phyloP scores from a whole-genome alignment of 345 rosid genomes.

The Arabis hirsuta region DNA sequence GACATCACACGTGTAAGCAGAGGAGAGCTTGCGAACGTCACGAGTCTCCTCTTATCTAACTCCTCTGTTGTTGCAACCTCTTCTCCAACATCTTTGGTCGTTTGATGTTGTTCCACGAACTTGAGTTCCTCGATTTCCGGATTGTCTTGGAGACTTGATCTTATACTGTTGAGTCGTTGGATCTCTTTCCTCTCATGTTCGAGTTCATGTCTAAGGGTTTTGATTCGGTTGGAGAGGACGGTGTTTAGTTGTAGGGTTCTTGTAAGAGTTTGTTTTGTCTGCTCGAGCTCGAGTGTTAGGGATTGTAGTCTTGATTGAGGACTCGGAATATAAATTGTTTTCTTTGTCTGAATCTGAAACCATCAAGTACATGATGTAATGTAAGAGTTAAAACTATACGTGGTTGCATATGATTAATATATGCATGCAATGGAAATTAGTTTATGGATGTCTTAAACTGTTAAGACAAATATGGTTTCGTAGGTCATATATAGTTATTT shows the following conservation, averaged over 20 bases:
- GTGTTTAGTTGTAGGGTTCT: conserved; percentile 53
- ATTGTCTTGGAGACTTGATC: conserved; percentile 28
- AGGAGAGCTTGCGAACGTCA: conserved; percentile 69
- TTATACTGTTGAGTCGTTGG: conserved; percentile 38
- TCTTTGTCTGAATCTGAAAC: conserved; percentile 28
- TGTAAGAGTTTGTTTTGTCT: conserved; percentile 54
- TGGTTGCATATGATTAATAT: neutral
- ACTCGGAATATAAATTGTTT: conserved; percentile 32
- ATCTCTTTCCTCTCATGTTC: conserved; percentile 55
- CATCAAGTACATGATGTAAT: neutral
- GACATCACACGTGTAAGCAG: conserved; percentile 52
- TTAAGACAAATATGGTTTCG: neutral
- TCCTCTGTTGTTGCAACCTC: conserved; percentile 38
- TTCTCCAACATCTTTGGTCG: conserved; percentile 44
- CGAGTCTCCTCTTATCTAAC: conserved; percentile 61
- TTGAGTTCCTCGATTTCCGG: conserved; percentile 45
- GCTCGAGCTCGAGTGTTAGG: conserved; percentile 58
- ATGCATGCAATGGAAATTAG: neutral
- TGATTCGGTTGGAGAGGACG: conserved; percentile 44
- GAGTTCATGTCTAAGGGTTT: conserved; percentile 55
- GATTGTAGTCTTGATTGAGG: conserved; percentile 44
- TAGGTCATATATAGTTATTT: neutral
- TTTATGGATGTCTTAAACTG: neutral
- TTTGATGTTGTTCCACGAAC: conserved; percentile 46
- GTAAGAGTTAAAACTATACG: neutral